phyloP scores from a whole-genome alignment of 2,329 filamentous ascomycete species.

The Tolypocladium ovalisporum region DNA sequence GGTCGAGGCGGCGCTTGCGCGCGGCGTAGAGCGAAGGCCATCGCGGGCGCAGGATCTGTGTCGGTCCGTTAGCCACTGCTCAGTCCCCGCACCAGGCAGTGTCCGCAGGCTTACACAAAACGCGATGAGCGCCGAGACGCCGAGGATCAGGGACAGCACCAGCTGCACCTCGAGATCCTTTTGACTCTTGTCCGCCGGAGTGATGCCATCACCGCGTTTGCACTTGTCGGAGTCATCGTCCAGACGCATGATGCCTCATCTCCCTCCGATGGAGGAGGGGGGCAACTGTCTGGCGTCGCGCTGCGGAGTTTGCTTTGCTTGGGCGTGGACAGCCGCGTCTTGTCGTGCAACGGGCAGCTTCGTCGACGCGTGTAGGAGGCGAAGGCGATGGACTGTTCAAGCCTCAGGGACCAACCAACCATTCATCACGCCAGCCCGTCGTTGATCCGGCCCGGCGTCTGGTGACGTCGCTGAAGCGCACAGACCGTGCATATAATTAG shows the following conservation, averaged over 20 bases:
- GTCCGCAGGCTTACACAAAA: conserved; percentile 54
- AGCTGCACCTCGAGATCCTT: conserved; percentile 54
- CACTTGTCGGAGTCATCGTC: conserved; percentile 10
- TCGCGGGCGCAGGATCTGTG: conserved; percentile 70
- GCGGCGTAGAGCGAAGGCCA: conserved; percentile 90
- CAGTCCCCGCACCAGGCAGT: neutral
- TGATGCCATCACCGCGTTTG: conserved; percentile 10
- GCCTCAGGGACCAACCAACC: no score
- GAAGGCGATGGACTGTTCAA: no score
- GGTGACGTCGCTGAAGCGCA: neutral
- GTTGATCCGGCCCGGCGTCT: neutral
- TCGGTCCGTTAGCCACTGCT: neutral
- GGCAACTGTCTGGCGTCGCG: neutral
- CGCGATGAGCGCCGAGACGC: conserved; percentile 57
- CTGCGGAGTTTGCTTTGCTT: neutral
- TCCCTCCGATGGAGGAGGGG: neutral
- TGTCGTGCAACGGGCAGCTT: neutral
- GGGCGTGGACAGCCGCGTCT: neutral
- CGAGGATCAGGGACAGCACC: conserved; percentile 59
- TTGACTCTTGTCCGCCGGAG: conserved; percentile 11
- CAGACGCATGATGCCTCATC: conserved; percentile 1
- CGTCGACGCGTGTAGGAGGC: neutral
- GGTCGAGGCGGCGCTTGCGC: conserved; percentile 63
- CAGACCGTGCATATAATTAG: neutral
- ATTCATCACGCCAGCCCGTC: no score